Evolutionary conservation across 805 yeast genomes (phyloP).

Genomic region (Lipomyces kockii): DNA sequence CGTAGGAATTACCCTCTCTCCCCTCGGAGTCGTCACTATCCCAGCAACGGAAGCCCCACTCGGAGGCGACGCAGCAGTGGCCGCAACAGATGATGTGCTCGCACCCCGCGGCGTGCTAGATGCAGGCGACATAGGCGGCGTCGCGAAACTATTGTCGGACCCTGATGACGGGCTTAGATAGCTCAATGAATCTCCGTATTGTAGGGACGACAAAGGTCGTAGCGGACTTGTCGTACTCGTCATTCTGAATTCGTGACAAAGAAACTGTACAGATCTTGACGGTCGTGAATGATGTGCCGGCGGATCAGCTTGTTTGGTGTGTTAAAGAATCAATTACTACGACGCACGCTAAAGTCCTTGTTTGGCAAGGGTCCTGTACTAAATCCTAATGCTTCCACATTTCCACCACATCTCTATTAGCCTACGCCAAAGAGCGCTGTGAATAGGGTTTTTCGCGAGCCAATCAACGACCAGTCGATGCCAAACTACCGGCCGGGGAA

Average conservation of each 20-base stretch:
- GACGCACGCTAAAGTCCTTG: too few relatives aligned
- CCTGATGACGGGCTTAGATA: neutral
- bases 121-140: constrained; percentile 7
- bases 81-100: neutral
- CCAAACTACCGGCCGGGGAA: neutral
- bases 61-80: neutral
- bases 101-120: neutral
- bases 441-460: neutral
- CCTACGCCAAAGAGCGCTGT: neutral
- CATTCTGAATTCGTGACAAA: neutral
- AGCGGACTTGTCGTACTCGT: neutral
- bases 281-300: neutral
- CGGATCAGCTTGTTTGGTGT: neutral
- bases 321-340: too few relatives aligned
- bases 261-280: neutral
- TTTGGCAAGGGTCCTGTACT: too few relatives aligned
- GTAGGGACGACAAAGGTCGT: neutral
- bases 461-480: neutral
- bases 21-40: constrained; percentile 19
- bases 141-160: neutral
- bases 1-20: constrained; percentile 35
- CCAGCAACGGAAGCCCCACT: constrained; percentile 17
- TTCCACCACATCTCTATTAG: too few relatives aligned
- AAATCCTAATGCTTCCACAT: too few relatives aligned
- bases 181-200: neutral